Evolutionary conservation across 768 basidiomycete genomes (phyloP).

Genomic region (Mycena polygramma): DNA sequence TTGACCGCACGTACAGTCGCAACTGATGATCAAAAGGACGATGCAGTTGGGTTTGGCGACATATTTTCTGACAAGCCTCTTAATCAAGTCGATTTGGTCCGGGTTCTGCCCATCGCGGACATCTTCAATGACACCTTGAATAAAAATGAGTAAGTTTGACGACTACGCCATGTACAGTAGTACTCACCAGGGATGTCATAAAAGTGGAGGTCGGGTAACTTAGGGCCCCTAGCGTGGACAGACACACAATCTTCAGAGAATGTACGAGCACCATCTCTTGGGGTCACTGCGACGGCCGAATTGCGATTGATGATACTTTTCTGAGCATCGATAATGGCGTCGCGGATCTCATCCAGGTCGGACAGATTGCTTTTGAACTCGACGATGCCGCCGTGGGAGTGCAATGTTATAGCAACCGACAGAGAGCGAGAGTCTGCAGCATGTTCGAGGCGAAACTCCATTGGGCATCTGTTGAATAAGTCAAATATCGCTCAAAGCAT

Average conservation of each 20-base stretch:
- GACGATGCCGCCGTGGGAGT: conserved; percentile 6
- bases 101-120: conserved; percentile 23
- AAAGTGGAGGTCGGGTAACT: conserved; percentile 28
- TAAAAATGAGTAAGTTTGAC: conserved; percentile 2
- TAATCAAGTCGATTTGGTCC: conserved; percentile 23
- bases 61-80: conserved; percentile 25
- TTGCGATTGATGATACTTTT: neutral
- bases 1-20: conserved; percentile 21
- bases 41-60: conserved; percentile 18
- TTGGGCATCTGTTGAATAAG: no score
- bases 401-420: conserved; percentile 22
- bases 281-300: neutral
- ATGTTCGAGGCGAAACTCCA: conserved; percentile 25
- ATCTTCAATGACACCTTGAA: conserved; percentile 23
- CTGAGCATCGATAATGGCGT: conserved; percentile 22
- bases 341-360: no score
- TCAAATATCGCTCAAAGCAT: no score
- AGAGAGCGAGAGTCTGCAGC: conserved; percentile 5
- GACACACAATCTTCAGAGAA: conserved; percentile 30
- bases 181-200: conserved; percentile 25
- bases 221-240: conserved; percentile 26
- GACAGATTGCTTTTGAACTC: conserved; percentile 14
- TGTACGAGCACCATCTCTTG: conserved; percentile 15
- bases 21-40: conserved; percentile 26
- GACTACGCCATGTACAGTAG: neutral